Evolutionary conservation across 2,329 filamentous ascomycete species (phyloP).

Genomic region (Thermomyces lanuginosus): DNA sequence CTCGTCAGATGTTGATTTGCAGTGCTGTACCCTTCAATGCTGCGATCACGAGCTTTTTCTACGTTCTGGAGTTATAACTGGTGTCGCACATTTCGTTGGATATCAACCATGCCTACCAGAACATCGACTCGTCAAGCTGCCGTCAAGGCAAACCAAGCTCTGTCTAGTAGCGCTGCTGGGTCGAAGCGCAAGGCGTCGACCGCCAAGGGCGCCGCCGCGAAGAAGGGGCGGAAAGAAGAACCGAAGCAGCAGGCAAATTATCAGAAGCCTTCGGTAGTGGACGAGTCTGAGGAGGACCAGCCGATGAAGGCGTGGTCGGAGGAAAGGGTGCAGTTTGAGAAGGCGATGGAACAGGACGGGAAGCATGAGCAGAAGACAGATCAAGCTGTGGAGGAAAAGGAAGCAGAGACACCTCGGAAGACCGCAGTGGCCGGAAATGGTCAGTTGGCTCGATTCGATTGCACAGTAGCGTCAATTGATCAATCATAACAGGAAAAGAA

Average conservation of each 20-base stretch:
- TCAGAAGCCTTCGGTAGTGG: slow-evolving; percentile 7
- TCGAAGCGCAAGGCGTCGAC: slow-evolving; percentile 24
- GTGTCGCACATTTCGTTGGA: too few species aligned
- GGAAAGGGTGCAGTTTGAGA: slow-evolving; percentile 6
- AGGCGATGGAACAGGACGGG: slow-evolving; percentile 10
- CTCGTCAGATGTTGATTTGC: too few species aligned
- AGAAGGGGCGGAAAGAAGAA: slow-evolving; percentile 24
- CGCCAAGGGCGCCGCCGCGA: slow-evolving; percentile 15
- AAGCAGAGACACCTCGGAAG: slow-evolving; percentile 5
- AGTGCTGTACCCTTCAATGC: too few species aligned
- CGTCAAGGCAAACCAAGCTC: slow-evolving; percentile 28
- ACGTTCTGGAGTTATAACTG: background rate
- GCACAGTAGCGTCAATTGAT: background rate
- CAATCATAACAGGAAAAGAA: background rate
- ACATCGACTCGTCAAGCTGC: slow-evolving; percentile 29
- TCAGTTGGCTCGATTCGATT: slow-evolving; percentile 1
- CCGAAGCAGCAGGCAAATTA: slow-evolving; percentile 4
- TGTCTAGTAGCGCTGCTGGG: slow-evolving; percentile 18
- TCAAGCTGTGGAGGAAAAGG: slow-evolving; percentile 5
- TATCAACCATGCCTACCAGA: slow-evolving; percentile 12
- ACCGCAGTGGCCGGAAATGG: slow-evolving; percentile 3
- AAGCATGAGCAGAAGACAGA: background rate
- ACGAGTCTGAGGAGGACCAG: slow-evolving; percentile 10
- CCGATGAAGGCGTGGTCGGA: slow-evolving; percentile 12
- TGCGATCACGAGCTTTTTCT: too few species aligned